phyloP scores from a whole-genome alignment of 2,329 filamentous ascomycete genomes.

The Neocucurbitaria cava region DNA sequence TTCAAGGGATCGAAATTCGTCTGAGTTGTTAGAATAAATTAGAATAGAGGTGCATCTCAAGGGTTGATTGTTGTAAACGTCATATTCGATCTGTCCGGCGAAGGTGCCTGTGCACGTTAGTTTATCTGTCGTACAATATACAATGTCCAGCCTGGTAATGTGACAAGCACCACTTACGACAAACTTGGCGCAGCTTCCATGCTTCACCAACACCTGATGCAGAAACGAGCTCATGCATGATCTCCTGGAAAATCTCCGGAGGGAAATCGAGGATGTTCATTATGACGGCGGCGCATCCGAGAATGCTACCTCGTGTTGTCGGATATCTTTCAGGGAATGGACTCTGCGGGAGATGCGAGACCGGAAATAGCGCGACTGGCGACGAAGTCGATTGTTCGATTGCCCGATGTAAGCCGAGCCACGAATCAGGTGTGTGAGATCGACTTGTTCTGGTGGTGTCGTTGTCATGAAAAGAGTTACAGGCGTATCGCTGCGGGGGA shows the following conservation, averaged over 20 bases:
- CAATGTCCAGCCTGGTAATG: neutral
- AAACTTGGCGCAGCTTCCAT: neutral
- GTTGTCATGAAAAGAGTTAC: no score
- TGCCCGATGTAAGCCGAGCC: no score
- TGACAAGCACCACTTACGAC: neutral
- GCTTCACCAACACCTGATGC: neutral
- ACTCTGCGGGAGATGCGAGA: no score
- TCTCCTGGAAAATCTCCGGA: constrained; percentile 24
- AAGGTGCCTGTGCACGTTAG: neutral
- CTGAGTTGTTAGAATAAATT: no score
- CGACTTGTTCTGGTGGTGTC: no score
- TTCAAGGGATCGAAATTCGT: neutral
- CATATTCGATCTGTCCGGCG: neutral
- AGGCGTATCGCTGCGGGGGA: no score
- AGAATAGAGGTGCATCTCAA: no score
- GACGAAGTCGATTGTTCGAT: no score
- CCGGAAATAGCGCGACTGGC: no score
- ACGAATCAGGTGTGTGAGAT: no score
- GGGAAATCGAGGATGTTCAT: constrained; percentile 38
- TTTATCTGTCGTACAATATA: neutral
- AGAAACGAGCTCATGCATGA: neutral
- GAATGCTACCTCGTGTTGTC: no score
- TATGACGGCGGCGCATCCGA: neutral
- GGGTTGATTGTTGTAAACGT: neutral
- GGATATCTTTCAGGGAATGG: no score